These are phyloP conservation scores for Akanthomyces uredinophilus DNA, from an alignment of 2,329 filamentous ascomycete species.

Conservation along the genomic window DNA sequence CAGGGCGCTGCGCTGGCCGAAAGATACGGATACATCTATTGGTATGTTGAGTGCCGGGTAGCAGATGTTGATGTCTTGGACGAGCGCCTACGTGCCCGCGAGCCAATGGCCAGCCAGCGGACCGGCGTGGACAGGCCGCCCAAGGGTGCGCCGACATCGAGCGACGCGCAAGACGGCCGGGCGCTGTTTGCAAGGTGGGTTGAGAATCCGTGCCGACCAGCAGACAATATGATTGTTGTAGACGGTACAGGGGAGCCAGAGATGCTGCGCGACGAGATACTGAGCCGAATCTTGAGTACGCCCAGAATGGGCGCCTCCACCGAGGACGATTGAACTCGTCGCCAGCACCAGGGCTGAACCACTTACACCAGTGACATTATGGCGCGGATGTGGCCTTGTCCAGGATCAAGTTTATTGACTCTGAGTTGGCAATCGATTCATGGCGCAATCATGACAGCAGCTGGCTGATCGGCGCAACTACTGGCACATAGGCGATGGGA, in stretches of 20 bases:
- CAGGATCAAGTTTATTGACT: neutral
- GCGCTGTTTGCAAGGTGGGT: conserved; percentile 27
- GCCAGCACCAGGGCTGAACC: too few relatives aligned
- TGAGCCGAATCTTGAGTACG: conserved; percentile 13
- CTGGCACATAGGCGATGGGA: neutral
- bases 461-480: neutral
- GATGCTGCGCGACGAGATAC: conserved; percentile 19
- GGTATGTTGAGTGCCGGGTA: conserved; percentile 30
- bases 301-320: neutral
- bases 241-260: conserved; percentile 21
- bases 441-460: neutral
- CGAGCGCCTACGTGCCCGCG: conserved; percentile 21
- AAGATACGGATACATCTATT: conserved; percentile 18
- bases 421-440: too few relatives aligned
- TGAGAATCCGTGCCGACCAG: conserved; percentile 26
- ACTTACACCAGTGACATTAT: neutral
- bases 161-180: conserved; percentile 15
- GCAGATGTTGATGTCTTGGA: conserved; percentile 27
- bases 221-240: conserved; percentile 20
- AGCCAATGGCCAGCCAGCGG: conserved; percentile 27
- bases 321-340: too few relatives aligned
- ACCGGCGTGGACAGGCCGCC: conserved; percentile 24
- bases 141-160: conserved; percentile 13
- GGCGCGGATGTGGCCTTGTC: neutral
- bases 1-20: conserved; percentile 23